These are phyloP conservation scores for Lasiosphaeria ovina DNA, from an alignment of 495 filamentous ascomycete genomes.

Conservation along the genomic window DNA sequence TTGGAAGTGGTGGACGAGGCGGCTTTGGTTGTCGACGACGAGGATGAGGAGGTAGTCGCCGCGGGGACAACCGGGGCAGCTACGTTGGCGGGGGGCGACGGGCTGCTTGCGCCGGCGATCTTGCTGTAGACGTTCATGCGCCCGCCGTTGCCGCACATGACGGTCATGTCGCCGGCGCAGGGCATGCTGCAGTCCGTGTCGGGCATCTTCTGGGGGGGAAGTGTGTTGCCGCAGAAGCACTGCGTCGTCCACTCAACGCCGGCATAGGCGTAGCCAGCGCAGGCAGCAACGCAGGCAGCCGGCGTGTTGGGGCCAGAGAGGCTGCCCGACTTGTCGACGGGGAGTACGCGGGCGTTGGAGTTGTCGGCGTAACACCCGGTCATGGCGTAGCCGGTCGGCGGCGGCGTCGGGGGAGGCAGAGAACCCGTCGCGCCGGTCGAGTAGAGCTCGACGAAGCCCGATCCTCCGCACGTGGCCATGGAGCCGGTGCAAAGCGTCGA, in stretches of 20 bases:
- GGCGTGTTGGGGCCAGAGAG: neutral
- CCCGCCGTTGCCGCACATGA: neutral
- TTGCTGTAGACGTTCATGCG: neutral
- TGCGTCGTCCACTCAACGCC: neutral
- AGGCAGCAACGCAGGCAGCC: neutral
- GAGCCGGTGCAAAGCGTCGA: slow-evolving; percentile 3
- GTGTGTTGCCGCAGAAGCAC: slow-evolving; percentile 3
- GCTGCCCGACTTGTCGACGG: neutral
- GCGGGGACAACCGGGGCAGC: neutral
- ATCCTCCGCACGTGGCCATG: neutral
- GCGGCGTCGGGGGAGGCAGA: neutral
- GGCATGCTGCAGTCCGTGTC: slow-evolving; percentile 3
- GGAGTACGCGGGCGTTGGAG: neutral
- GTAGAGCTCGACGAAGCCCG: slow-evolving; percentile 1
- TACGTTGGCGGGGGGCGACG: neutral
- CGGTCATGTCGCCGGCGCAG: slow-evolving; percentile 2
- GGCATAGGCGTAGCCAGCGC: neutral
- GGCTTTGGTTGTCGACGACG: too few relatives aligned
- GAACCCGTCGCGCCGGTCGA: neutral
- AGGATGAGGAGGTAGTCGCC: neutral
- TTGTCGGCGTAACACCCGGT: neutral
- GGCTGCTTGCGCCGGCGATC: neutral
- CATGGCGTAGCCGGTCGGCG: neutral
- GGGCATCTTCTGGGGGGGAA: neutral
- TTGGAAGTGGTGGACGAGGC: too few relatives aligned